phyloP scores from a whole-genome alignment of 306 rosid species.

The Clitoria ternatea region DNA sequence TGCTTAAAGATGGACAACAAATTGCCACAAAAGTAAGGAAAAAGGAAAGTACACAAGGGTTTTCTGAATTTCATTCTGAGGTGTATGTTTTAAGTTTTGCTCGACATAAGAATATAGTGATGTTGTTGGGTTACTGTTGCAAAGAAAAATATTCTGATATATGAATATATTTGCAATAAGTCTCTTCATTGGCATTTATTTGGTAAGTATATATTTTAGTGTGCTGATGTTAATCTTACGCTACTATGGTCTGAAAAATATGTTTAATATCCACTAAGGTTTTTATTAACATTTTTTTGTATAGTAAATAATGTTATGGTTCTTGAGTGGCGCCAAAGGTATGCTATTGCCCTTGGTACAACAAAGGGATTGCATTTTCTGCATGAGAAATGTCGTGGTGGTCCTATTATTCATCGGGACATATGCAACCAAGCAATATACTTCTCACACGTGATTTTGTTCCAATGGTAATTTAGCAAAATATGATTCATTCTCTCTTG shows the following conservation, averaged over 20 bases:
- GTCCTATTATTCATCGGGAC: conserved; percentile 72
- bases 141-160: conserved; percentile 66
- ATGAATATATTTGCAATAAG: conserved; percentile 61
- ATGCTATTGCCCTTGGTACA: conserved; percentile 58
- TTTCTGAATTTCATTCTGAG: conserved; percentile 59
- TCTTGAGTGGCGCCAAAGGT: conserved; percentile 63
- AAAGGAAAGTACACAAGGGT: conserved; percentile 62
- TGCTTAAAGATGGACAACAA: conserved; percentile 49
- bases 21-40: conserved; percentile 65
- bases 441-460: conserved; percentile 62
- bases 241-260: background rate
- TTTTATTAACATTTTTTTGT: background rate
- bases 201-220: conserved; percentile 42
- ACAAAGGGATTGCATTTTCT: conserved; percentile 70
- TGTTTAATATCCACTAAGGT: background rate
- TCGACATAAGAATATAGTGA: conserved; percentile 68
- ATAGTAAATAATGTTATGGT: conserved; percentile 35
- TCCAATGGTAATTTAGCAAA: conserved; percentile 49
- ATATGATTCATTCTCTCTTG: background rate
- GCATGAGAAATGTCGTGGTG: conserved; percentile 72
- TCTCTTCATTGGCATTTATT: conserved; percentile 67
- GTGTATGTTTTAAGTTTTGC: conserved; percentile 56
- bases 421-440: conserved; percentile 60
- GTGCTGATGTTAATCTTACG: no score
- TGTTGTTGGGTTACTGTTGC: conserved; percentile 66